Base-by-base conservation (phyloP, 768 basidiomycete species). In the Sarcodon sp. region DNA sequence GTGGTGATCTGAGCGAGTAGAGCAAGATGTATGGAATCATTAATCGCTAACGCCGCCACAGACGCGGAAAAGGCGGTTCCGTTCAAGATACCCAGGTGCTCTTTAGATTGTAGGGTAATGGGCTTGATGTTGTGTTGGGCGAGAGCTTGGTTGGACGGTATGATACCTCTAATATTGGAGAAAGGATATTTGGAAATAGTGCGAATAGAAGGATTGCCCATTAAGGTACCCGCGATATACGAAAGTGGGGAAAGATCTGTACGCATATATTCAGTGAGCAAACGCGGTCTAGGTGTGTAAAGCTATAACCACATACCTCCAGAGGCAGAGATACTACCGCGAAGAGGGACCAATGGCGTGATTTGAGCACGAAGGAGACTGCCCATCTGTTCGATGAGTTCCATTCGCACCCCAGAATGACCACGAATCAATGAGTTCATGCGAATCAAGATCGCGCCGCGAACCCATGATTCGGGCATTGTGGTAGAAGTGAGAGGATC, bases 391-490 rank as follows among this genome's bases (percentile, higher is more conserved):
- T 86, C 72, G 50, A 92, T 75, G 45, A 92, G 75, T 51, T 82
- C 78, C 75, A 80, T 80, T 35, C 88, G 76, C 10, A 93, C 79
- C 33, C 85, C 90, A 16, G 87, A 89, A 64, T 92, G 90, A 0
- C 88, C 89, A 6, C 89, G 81, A 47, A 89, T 79, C 38, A 93
- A 76, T 4, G 87, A 89, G 64, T 92, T 93, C 72, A 87, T 83
- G 54, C 89, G 85, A 55, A 93, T 72, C 8, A 89, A 65, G 57
- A 92, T 88, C 1, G 89, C 87, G 10, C 83, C 89, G 47, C 89
- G 80, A 33, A 90, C 87, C 85, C 90, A 90, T 2, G 85, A 68
- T 50, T 86, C 81, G 4, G 89, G 88, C 86, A 92, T 90, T 50
- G 73, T 78, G 32, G 75, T 74, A 9, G 79, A 75, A 9, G 73